Percentiles rank a stretch among this genome's conserved stretches.
Conservation (phyloP, 306 rosid species). For the Rosa persica region DNA sequence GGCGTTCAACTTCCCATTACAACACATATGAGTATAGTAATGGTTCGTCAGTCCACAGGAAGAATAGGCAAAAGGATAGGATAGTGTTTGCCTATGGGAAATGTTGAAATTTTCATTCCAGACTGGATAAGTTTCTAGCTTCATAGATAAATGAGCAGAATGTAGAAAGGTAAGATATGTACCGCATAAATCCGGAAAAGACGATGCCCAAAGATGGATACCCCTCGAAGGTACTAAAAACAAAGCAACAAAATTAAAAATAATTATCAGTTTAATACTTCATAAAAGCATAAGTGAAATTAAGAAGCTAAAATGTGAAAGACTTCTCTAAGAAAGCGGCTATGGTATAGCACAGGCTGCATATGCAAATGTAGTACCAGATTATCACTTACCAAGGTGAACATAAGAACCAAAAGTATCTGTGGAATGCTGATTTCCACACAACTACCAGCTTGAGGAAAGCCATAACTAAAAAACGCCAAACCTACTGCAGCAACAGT, state of each 20-base stretch:
- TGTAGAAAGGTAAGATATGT: slow-evolving; percentile 33
- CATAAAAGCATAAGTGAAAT: slow-evolving; percentile 14
- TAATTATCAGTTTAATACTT: slow-evolving; percentile 20
- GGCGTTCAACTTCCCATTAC: not conserved
- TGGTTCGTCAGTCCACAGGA: not conserved
- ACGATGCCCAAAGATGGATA: slow-evolving; percentile 74
- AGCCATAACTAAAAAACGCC: slow-evolving; percentile 94
- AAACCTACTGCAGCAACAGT: slow-evolving; percentile 93
- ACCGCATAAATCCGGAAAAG: slow-evolving; percentile 84
- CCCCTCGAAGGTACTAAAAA: slow-evolving; percentile 75
- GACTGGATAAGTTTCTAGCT: not conserved
- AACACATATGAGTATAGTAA: not conserved
- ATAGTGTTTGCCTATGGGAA: not conserved
- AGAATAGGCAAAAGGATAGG: not conserved
- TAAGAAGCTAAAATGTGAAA: slow-evolving; percentile 11
- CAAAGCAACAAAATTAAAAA: slow-evolving; percentile 24
- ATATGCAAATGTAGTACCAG: slow-evolving; percentile 4
- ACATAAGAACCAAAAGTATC: slow-evolving; percentile 73
- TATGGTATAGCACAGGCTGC: not conserved
- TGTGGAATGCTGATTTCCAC: slow-evolving; percentile 83
- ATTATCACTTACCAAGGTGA: slow-evolving; percentile 61
- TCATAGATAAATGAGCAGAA: not conserved
- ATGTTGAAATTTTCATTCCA: not conserved
- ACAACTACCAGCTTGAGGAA: slow-evolving; percentile 92
- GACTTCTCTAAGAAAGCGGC: not conserved